Conservation (phyloP, 345 rosid species). For the Dipteronia sinensis region DNA sequence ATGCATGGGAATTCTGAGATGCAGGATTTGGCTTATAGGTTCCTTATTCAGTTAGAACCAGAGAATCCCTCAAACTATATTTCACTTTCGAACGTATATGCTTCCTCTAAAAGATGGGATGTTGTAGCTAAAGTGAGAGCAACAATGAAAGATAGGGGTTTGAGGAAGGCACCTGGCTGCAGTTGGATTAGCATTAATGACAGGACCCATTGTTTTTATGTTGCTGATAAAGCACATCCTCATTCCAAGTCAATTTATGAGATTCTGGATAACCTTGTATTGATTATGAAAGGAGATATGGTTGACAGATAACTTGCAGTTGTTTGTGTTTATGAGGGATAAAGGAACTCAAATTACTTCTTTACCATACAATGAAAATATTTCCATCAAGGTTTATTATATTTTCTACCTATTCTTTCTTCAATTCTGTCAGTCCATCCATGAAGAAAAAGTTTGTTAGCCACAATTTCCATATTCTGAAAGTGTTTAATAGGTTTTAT, state of each 20-base stretch:
- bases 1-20: slow-evolving; percentile 60
- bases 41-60: slow-evolving; percentile 63
- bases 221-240: slow-evolving; percentile 57
- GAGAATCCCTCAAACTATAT: slow-evolving; percentile 63
- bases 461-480: background rate
- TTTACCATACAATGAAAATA: background rate
- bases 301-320: slow-evolving; percentile 1
- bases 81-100: slow-evolving; percentile 59
- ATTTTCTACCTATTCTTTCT: background rate
- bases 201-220: slow-evolving; percentile 52
- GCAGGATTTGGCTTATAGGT: slow-evolving; percentile 59
- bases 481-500: too few relatives aligned
- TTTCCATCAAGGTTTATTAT: background rate
- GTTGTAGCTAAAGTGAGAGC: slow-evolving; percentile 61
- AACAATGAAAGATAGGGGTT: slow-evolving; percentile 55
- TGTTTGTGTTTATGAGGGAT: background rate
- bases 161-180: slow-evolving; percentile 71
- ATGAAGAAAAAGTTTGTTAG: background rate
- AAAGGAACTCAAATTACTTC: background rate
- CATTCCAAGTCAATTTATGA: slow-evolving; percentile 43
- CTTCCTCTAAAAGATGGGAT: slow-evolving; percentile 64
- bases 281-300: slow-evolving; percentile 47
- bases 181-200: slow-evolving; percentile 64
- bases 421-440: background rate
- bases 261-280: slow-evolving; percentile 46